These are phyloP conservation scores for Penicillium cosmopolitanum DNA, from an alignment of 495 filamentous ascomycete genomes.

Conservation along the genomic window DNA sequence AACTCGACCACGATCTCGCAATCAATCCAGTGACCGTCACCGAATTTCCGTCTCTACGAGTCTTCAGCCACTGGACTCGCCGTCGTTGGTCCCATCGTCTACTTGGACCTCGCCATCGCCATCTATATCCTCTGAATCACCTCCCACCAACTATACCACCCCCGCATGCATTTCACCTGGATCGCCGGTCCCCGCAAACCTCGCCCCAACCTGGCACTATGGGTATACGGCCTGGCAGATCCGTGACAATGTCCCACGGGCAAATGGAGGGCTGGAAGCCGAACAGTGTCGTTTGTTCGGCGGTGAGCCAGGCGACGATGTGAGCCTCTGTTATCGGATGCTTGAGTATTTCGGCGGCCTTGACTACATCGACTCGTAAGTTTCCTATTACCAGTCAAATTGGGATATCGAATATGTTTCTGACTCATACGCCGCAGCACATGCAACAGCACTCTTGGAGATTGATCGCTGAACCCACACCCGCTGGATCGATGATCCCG, in stretches of 20 bases:
- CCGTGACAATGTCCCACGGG: conserved; percentile 33
- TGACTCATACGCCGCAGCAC: conserved; percentile 23
- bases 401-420: conserved; percentile 11
- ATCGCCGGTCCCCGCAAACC: conserved; percentile 24
- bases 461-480: conserved; percentile 19
- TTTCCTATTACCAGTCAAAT: conserved; percentile 8
- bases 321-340: conserved; percentile 51
- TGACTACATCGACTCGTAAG: conserved; percentile 53
- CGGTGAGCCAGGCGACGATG: conserved; percentile 51
- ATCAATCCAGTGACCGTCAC: conserved; percentile 25
- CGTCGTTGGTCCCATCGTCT: conserved; percentile 15
- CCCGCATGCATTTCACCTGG: conserved; percentile 26
- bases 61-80: conserved; percentile 9
- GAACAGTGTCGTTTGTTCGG: conserved; percentile 51
- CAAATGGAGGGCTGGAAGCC: conserved; percentile 33
- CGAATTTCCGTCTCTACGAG: conserved; percentile 3
- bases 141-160: conserved; percentile 14
- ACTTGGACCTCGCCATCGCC: conserved; percentile 19
- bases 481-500: not conserved
- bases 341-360: conserved; percentile 53
- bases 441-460: conserved; percentile 27
- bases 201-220: conserved; percentile 49
- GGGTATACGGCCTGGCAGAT: conserved; percentile 44
- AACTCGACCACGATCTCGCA: conserved; percentile 47
- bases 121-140: conserved; percentile 10